Base-by-base conservation (phyloP, 495 filamentous ascomycete species). In the Rostrohypoxylon terebratum region DNA sequence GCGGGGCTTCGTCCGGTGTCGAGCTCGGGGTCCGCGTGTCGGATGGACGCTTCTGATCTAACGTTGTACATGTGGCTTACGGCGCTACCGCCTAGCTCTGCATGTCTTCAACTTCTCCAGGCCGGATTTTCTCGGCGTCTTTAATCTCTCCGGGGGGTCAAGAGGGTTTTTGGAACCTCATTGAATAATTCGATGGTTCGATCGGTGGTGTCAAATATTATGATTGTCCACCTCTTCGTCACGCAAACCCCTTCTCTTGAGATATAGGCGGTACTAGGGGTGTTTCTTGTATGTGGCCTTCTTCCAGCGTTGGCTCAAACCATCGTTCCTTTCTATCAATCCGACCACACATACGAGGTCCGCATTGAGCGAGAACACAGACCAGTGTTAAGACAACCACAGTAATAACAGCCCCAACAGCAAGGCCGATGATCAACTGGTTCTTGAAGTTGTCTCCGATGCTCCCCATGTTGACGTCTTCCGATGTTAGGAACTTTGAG, bases 321-420 rank as follows among this genome's bases (percentile, higher is more conserved):
- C 75, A 77, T 9, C 48, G 34, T n/a, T 77, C 75, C 21, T 55
- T 69, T 36, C 68, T 62, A n/a, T 50, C 45, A 6, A 59, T n/a
- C 18, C 53, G 53, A 5, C 69, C 54, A 36, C 57, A 77, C 48
- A 76, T 20, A 2, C 68, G 59, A 40, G 75, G 73, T 0, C 73
- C 75, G 9, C 60, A 77, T 28, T 72, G 75, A 16, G 75, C 70
- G 4, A 68, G 20, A 14, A 72, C 63, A 23, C 75, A 77, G 21
- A 77, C 21, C 18, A 77, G 8, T 3, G 66, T 61, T 4, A 72
- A 38, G 14, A 64, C 33, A 0, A 69, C 61, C 11, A 74, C 44
- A 2, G 73, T 76, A 6, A 47, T 58, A 1, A 59, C 70, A 9
- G 33, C 50, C 20, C 38, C 73, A 13, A 77, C 69, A 1, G 61